Conservation (phyloP, 1,284 basidiomycete species). For the Abortiporus biennis region DNA sequence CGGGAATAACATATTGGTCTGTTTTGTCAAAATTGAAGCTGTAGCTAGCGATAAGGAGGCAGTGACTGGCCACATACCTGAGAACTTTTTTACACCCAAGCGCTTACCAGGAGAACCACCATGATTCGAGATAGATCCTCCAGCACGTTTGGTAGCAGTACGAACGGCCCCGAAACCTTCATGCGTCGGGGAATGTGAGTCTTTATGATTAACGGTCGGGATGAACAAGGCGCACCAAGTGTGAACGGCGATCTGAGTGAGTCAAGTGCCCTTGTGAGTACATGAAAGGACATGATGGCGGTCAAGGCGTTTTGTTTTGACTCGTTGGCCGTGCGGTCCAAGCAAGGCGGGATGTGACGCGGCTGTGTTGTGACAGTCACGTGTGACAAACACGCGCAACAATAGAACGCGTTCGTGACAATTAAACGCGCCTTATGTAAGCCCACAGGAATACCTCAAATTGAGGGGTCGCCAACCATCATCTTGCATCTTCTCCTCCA, state of each 20-base stretch:
- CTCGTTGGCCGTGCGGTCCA: neutral
- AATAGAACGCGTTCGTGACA: too few species aligned
- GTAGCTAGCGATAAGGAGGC: slow-evolving; percentile 1
- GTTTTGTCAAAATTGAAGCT: neutral
- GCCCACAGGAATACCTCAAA: too few species aligned
- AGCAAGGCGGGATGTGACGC: neutral
- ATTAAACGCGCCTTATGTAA: slow-evolving; percentile 6
- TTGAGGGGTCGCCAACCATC: too few species aligned
- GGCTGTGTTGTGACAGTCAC: neutral
- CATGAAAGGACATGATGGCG: slow-evolving; percentile 37
- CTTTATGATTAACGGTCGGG: slow-evolving; percentile 7
- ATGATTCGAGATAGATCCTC: slow-evolving; percentile 87
- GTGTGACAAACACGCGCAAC: too few species aligned
- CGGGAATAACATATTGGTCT: slow-evolving; percentile 88
- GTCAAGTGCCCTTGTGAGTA: slow-evolving; percentile 28
- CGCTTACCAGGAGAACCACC: slow-evolving; percentile 88
- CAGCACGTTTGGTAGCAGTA: slow-evolving; percentile 92
- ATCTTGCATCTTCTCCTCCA: slow-evolving; percentile 9
- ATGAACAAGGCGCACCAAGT: slow-evolving; percentile 32
- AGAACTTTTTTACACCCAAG: slow-evolving; percentile 91
- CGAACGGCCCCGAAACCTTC: slow-evolving; percentile 62
- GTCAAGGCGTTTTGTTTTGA: slow-evolving; percentile 1
- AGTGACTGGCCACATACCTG: slow-evolving; percentile 48
- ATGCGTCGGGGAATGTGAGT: slow-evolving; percentile 10
- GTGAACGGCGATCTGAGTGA: slow-evolving; percentile 41